Percentiles rank a stretch among this genome's conserved stretches.
Evolutionary conservation across 2,329 filamentous ascomycete species (phyloP).

Genomic region (Aureobasidium sp.): DNA sequence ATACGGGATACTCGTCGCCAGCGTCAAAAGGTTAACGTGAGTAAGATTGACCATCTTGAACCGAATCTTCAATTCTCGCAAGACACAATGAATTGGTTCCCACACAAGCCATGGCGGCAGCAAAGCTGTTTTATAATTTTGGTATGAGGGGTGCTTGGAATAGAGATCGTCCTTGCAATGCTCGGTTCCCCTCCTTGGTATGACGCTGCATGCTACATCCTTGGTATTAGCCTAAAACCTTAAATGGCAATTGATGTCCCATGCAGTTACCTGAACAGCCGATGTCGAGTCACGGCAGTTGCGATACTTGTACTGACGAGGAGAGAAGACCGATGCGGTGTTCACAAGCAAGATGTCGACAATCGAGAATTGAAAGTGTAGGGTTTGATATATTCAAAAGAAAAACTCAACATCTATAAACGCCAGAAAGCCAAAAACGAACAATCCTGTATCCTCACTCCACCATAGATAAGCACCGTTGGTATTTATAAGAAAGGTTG

Average conservation of each 20-base stretch:
- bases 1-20: constrained; percentile 29
- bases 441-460: constrained; percentile 5
- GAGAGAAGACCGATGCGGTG: background rate
- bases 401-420: background rate
- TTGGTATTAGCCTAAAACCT: background rate
- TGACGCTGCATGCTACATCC: background rate
- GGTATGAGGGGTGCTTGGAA: background rate
- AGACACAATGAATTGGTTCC: too few relatives aligned
- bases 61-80: too few relatives aligned
- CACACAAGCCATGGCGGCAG: background rate
- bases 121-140: background rate
- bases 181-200: background rate
- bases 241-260: background rate
- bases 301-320: background rate
- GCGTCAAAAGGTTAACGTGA: constrained; percentile 26
- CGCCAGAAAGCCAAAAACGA: background rate
- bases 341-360: background rate
- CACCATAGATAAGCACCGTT: background rate
- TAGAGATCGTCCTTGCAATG: background rate
- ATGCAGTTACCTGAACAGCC: background rate
- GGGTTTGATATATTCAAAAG: background rate
- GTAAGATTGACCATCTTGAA: constrained; percentile 30
- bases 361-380: background rate
- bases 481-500: background rate
- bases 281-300: background rate